phyloP scores from a whole-genome alignment of 306 rosid genomes.

The Purshia tridentata region DNA sequence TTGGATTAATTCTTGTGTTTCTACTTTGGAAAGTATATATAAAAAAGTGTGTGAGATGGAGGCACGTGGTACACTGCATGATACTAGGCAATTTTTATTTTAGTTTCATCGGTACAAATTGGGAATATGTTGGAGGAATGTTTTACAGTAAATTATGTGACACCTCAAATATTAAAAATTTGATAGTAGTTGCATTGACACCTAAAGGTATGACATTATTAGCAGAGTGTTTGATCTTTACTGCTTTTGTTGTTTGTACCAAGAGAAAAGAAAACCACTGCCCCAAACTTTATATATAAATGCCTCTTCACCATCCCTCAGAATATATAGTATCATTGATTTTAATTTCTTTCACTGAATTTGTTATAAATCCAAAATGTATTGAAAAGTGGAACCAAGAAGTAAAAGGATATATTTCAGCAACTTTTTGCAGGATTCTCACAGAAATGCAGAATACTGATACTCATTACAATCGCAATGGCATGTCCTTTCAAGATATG shows the following conservation, averaged over 20 bases:
- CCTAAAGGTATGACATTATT: not conserved
- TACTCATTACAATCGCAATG: not conserved
- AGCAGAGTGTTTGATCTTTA: no score
- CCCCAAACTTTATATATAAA: no score
- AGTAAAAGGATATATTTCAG: no score
- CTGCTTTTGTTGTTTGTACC: no score
- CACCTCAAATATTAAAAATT: not conserved
- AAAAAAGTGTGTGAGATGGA: slow-evolving; percentile 9
- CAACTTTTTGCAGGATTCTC: slow-evolving; percentile 9
- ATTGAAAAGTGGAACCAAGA: no score
- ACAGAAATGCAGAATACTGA: not conserved
- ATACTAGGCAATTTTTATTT: slow-evolving; percentile 3
- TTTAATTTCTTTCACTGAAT: no score
- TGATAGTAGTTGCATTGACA: not conserved
- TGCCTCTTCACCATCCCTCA: no score
- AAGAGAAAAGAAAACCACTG: no score
- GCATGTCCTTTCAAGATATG: slow-evolving; percentile 6
- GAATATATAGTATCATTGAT: no score
- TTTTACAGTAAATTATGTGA: slow-evolving; percentile 16
- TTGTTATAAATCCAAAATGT: no score
- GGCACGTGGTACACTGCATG: slow-evolving; percentile 1
- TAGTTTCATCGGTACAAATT: slow-evolving; percentile 3
- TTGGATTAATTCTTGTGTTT: not conserved
- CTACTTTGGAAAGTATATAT: not conserved
- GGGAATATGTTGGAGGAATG: slow-evolving; percentile 20